Conservation (phyloP, 441 rosid species). For the Populus tomentosa region DNA sequence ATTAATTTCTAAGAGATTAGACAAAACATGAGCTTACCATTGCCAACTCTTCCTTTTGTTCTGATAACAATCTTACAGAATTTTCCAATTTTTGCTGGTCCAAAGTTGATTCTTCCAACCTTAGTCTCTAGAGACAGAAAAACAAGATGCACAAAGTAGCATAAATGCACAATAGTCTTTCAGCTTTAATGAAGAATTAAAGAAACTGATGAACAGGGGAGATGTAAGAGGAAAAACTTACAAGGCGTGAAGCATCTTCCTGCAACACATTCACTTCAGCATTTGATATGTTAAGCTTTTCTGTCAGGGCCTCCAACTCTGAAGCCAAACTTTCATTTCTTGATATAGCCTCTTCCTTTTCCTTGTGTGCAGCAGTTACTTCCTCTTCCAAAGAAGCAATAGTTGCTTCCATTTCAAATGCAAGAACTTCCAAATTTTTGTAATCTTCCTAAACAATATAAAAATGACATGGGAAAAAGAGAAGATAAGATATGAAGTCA, state of each 20-base stretch:
- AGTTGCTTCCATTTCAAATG: conserved; percentile 90
- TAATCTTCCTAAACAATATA: conserved; percentile 63
- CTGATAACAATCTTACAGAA: conserved; percentile 43
- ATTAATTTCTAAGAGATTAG: neutral
- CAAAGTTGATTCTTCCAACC: conserved; percentile 58
- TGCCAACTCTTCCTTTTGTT: conserved; percentile 91
- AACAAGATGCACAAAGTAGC: conserved; percentile 11
- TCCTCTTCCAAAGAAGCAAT: conserved; percentile 81
- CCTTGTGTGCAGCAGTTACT: conserved; percentile 50
- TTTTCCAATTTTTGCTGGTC: conserved; percentile 53
- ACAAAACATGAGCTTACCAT: conserved; percentile 44
- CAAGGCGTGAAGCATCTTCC: conserved; percentile 52
- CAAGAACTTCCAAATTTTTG: conserved; percentile 69
- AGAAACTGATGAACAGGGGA: neutral
- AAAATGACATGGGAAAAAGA: conserved; percentile 5
- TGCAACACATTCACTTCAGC: conserved; percentile 47
- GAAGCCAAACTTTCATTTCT: conserved; percentile 47
- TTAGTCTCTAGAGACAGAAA: conserved; percentile 40
- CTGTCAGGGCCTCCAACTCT: conserved; percentile 49
- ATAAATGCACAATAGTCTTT: neutral
- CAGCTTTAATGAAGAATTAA: neutral
- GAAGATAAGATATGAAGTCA: conserved; percentile 1
- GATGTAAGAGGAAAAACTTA: conserved; percentile 28
- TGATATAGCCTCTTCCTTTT: conserved; percentile 48
- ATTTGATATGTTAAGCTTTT: conserved; percentile 43